These are phyloP conservation scores for Ceratocystis colombiana DNA, from an alignment of 2,329 filamentous ascomycete genomes.

Conservation along the genomic window DNA sequence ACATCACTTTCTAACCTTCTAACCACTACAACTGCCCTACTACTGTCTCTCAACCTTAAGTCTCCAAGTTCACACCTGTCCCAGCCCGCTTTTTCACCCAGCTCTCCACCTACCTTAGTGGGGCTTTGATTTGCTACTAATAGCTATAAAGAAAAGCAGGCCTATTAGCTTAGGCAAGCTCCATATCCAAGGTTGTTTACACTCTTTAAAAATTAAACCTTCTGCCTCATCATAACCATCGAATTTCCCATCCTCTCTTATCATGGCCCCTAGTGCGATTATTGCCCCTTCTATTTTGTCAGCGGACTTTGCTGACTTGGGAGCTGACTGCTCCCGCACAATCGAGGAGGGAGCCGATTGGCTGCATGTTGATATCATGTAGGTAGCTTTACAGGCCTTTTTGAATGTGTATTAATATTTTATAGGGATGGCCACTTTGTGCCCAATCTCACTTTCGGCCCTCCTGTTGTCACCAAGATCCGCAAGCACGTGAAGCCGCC, in stretches of 20 bases:
- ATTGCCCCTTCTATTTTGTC: constrained; percentile 97
- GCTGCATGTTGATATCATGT: constrained; percentile 90
- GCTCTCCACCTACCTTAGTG: constrained; percentile 3
- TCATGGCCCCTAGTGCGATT: constrained; percentile 82
- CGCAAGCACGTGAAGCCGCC: constrained; percentile 73
- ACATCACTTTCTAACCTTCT: too few relatives aligned
- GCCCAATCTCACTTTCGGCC: constrained; percentile 94
- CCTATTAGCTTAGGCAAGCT: not conserved
- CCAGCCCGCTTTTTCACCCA: not conserved
- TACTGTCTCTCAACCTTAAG: not conserved
- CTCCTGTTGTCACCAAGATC: constrained; percentile 91
- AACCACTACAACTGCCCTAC: not conserved
- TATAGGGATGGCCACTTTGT: constrained; percentile 95
- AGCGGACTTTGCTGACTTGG: constrained; percentile 85
- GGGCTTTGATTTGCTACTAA: not conserved
- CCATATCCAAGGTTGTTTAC: not conserved
- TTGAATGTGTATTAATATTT: constrained; percentile 14
- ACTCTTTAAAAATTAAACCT: not conserved
- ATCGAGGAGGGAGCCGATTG: constrained; percentile 83
- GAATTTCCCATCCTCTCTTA: constrained; percentile 25
- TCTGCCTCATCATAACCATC: not conserved
- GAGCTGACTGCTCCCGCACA: constrained; percentile 73
- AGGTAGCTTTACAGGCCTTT: constrained; percentile 27
- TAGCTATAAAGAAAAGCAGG: not conserved
- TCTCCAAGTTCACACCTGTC: not conserved